These are phyloP conservation scores for Colletotrichum higginsianum DNA, from an alignment of 2,329 filamentous ascomycete genomes.

Conservation along the genomic window DNA sequence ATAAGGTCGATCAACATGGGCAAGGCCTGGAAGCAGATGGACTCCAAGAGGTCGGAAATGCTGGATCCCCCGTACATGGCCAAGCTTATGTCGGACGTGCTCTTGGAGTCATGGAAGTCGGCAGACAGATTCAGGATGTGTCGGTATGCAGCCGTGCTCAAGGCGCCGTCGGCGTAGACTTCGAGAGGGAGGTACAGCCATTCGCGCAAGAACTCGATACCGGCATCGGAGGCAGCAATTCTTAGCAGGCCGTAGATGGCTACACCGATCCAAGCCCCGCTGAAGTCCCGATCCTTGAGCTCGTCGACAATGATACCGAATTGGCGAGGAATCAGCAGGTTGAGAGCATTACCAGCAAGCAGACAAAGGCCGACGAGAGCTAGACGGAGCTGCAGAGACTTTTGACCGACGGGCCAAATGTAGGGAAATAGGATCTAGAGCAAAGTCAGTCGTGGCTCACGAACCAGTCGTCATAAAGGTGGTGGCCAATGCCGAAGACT, in stretches of 20 bases:
- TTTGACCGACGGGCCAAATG: conserved; percentile 81
- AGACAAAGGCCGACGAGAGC: conserved; percentile 78
- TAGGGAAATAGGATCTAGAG: conserved; percentile 81
- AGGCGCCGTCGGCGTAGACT: conserved; percentile 68
- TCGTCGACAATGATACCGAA: conserved; percentile 84
- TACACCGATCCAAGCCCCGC: conserved; percentile 66
- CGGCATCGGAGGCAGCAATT: conserved; percentile 68
- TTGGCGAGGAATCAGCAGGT: conserved; percentile 85
- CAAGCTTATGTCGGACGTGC: conserved; percentile 70
- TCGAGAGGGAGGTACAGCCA: conserved; percentile 73
- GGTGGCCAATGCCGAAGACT: conserved; percentile 40
- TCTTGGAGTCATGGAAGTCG: conserved; percentile 74
- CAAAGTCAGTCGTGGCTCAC: conserved; percentile 11
- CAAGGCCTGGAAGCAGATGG: conserved; percentile 69
- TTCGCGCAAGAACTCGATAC: conserved; percentile 66
- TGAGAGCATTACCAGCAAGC: conserved; percentile 78
- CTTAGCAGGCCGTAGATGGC: conserved; percentile 66
- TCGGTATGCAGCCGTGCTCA: conserved; percentile 69
- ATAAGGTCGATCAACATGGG: conserved; percentile 74
- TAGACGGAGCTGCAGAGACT: conserved; percentile 76
- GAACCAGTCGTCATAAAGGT: neutral
- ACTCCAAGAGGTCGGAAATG: conserved; percentile 70
- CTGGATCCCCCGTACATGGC: conserved; percentile 69
- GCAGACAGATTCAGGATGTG: conserved; percentile 74
- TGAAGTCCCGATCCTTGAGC: conserved; percentile 56